phyloP scores from a whole-genome alignment of 2,329 filamentous ascomycete genomes.

The Geosmithia morbida region DNA sequence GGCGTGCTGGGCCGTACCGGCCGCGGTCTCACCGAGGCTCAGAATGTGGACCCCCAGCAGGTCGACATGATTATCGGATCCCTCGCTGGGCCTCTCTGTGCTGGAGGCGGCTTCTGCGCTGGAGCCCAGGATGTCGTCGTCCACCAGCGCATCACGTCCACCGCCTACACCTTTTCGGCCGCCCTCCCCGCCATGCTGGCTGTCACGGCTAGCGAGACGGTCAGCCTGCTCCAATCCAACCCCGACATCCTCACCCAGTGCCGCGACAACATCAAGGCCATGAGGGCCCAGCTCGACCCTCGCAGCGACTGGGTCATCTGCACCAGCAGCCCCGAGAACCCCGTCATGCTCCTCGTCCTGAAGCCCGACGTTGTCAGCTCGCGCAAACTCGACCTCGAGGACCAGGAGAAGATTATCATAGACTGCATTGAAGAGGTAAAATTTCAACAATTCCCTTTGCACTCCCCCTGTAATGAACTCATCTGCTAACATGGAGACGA shows the following conservation, averaged over 20 bases:
- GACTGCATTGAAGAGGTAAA: constrained; percentile 93
- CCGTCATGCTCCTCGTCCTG: constrained; percentile 68
- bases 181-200: constrained; percentile 87
- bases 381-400: constrained; percentile 51
- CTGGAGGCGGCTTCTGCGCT: constrained; percentile 91
- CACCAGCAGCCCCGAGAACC: constrained; percentile 72
- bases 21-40: constrained; percentile 84
- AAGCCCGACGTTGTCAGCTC: constrained; percentile 70
- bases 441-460: constrained; percentile 2
- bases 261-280: constrained; percentile 72
- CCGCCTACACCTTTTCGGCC: constrained; percentile 90
- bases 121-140: constrained; percentile 84
- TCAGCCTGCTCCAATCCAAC: constrained; percentile 72
- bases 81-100: constrained; percentile 77
- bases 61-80: constrained; percentile 97
- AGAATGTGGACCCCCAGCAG: constrained; percentile 85
- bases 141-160: constrained; percentile 86
- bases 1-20: constrained; percentile 86
- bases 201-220: constrained; percentile 87
- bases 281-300: constrained; percentile 80
- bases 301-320: constrained; percentile 86
- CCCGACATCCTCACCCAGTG: constrained; percentile 68
- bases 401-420: constrained; percentile 74
- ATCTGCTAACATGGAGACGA: not conserved
- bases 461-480: not conserved